Conservation (phyloP, 192 early-diverging fungal species). For the Podila horticola region DNA sequence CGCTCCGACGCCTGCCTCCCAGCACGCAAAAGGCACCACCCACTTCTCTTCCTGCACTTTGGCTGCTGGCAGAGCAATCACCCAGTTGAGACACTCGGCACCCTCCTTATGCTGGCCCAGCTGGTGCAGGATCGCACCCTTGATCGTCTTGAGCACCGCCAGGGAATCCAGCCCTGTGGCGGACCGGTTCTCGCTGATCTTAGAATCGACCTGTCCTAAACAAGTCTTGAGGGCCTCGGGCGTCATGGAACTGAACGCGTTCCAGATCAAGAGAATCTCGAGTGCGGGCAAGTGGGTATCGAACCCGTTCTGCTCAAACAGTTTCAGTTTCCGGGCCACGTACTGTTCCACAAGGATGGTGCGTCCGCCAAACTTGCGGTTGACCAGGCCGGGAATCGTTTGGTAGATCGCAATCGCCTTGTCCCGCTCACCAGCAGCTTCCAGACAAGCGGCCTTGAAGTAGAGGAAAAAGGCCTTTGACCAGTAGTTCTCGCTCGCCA, state of each 20-base stretch:
- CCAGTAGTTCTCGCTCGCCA: constrained; percentile 58
- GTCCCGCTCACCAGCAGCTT: constrained; percentile 67
- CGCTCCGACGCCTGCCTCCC: constrained; percentile 60
- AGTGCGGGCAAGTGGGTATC: constrained; percentile 58
- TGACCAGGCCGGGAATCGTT: constrained; percentile 54
- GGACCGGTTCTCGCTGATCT: constrained; percentile 38
- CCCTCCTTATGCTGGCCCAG: constrained; percentile 47
- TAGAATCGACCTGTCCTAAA: constrained; percentile 38
- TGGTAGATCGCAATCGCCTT: constrained; percentile 78
- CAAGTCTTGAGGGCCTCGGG: constrained; percentile 27
- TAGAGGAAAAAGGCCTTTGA: constrained; percentile 59
- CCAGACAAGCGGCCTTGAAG: constrained; percentile 53
- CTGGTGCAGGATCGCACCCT: constrained; percentile 57
- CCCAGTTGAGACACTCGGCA: constrained; percentile 57
- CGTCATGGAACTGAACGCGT: constrained; percentile 61
- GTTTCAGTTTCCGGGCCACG: constrained; percentile 55
- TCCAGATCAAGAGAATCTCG: constrained; percentile 62
- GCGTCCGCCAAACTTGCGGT: constrained; percentile 56
- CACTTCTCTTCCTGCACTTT: constrained; percentile 55
- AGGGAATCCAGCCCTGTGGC: constrained; percentile 47
- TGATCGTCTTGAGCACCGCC: constrained; percentile 57
- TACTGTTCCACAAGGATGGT: constrained; percentile 60
- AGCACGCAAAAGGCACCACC: constrained; percentile 61
- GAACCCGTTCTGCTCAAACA: constrained; percentile 59
- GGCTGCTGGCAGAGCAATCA: constrained; percentile 51